Base-by-base conservation (phyloP, 257 asterid species). In the Solanum microdontum region DNA sequence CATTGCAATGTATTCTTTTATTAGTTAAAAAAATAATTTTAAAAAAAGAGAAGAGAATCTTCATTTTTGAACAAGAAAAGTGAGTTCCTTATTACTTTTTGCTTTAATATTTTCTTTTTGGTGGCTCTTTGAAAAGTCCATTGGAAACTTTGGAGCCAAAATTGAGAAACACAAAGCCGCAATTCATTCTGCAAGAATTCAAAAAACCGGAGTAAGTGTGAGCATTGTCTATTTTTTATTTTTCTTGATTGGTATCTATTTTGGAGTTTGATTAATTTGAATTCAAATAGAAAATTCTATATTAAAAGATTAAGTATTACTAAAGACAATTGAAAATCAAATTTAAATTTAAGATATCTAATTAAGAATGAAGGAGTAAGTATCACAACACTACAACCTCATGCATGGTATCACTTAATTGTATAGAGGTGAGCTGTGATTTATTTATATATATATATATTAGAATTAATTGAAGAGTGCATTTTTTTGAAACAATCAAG, bases 231-330 rank as follows among this genome's bases (percentile, higher is more conserved):
- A 21, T 8, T 21, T 58, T 58, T 58, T 48, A 13, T 21, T 21
- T 19, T 21, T 21, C 9, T 51, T 15, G 9, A 1, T 19, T 8
- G 26, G 0, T 58, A 58, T 58, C 2, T 60, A 60, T 60, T 8
- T 7, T 60, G 2, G 2, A 23, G 68, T 60, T 4, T 23, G 6
- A 23, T 62, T 23, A 62, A 62, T 9, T 62, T n/a, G 0, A 23
- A 62, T 62, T 23, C 5, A 21, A 0, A 0, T 2, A 0, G 2
- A 8, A 60, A 3, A 10, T 21, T 0, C 2, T 9, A 58, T 21
- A 21, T 3, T 21, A 1, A 60, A 23, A 58, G 26, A 19, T 19
- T 0, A 58, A 58, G 60, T 15, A 21, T 19, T 8, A 58, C 2
- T 8, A 19, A 58, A 21, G 2, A 58, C 1, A 21, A 58, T 8